Evolutionary conservation across 2,329 filamentous ascomycete genomes (phyloP), one percentile per base, ranked within the genome.

Genomic region (Rhynchosporium agropyri): DNA sequence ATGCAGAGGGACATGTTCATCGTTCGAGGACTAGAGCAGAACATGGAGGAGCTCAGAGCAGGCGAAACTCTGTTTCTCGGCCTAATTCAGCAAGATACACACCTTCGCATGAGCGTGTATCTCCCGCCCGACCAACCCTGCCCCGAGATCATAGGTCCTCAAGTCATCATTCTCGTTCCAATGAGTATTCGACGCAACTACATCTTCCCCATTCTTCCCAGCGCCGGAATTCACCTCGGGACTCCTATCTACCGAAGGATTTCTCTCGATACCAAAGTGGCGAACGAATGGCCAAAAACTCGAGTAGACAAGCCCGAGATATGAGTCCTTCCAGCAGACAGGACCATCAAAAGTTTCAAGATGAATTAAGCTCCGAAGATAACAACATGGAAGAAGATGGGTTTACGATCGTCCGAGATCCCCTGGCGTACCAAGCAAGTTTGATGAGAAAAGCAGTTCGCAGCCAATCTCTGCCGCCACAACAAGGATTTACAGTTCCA

Each of bases 401-500:
- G 6, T 36, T 36, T 36, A 36, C 33, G 10, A 2, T 54, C 20
- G 36, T 15, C 9, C 26, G n/a, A 7, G 15, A 28, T 3, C 10
- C 51, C 38, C 10, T 54, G 51, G 36, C n/a, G 4, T 26, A 36
- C 28, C 20, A 33, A 2, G 51, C 51, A 42, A 42, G 51, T 13
- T 40, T 54, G 51, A 54, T 54, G 51, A 54, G 51, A 40, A 20
- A 54, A 40, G 20, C 36, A 29, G n/a, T 42, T 15, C 51, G 36
- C 6, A 36, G 33, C 28, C 51, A 54, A 54, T 40, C 51, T 54
- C 51, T 33, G 7, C 36, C 51, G 8, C 51, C 51, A 10, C 20
- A 42, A 26, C 51, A 20, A 42, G 51, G 9, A n/a, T 26, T 20
- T 15, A 54, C 51, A 29, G 51, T 29, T 8, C 51, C 51, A 40